These are phyloP conservation scores for Moricandia arvensis DNA, from an alignment of 345 rosid species.

Conservation along the genomic window DNA sequence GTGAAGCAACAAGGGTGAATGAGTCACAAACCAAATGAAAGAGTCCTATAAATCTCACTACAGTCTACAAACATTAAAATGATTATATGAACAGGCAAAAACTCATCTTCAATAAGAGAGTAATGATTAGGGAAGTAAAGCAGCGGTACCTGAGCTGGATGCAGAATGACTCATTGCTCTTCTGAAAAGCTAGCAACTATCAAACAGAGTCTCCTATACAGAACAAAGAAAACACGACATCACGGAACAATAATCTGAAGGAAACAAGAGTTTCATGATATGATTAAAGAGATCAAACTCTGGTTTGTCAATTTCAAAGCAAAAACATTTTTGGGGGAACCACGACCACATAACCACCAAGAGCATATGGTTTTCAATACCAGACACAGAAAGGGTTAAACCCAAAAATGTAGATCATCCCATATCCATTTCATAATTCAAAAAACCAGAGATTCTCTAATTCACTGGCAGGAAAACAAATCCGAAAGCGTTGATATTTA, in stretches of 20 bases:
- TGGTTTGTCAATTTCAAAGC: not conserved
- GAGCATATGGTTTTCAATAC: not conserved
- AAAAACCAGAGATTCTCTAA: not conserved
- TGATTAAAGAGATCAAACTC: conserved; percentile 1
- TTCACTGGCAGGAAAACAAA: not conserved
- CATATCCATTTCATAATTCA: not conserved
- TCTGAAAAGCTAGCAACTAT: conserved; percentile 26
- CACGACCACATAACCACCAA: not conserved
- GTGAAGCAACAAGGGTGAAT: conserved; percentile 2
- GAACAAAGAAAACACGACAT: not conserved
- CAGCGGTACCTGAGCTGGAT: conserved; percentile 49
- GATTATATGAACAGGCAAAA: not conserved
- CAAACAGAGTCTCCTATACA: conserved; percentile 36
- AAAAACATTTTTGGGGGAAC: conserved; percentile 5
- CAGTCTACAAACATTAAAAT: not conserved
- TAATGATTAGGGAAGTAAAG: not conserved
- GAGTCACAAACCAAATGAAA: not conserved
- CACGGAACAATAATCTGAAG: not conserved
- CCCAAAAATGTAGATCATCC: conserved; percentile 16
- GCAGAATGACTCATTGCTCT: conserved; percentile 58
- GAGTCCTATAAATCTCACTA: not conserved
- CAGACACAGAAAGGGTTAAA: not conserved
- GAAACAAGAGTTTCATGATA: not conserved
- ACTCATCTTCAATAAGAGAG: not conserved
- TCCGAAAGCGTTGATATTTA: not conserved